Percentiles rank a stretch among this genome's conserved stretches.
Conservation (phyloP, 129 eudicot genomes). For the Artemisia annua region DNA sequence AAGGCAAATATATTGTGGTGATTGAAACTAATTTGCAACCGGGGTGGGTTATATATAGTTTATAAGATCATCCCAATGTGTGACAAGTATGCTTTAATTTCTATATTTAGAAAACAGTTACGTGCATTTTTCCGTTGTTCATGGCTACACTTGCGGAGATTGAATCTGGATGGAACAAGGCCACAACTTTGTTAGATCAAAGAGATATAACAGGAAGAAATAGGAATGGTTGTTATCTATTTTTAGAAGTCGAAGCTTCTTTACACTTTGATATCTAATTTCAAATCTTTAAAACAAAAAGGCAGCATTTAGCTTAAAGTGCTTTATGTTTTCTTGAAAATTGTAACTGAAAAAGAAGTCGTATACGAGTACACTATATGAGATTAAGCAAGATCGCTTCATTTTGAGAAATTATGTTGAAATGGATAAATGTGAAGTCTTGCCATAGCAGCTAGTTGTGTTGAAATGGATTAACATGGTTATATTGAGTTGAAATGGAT, state of each 20-base stretch:
- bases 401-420: no score
- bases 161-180: slow-evolving; percentile 24
- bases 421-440: no score
- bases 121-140: slow-evolving; percentile 8
- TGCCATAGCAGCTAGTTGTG: no score
- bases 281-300: no score
- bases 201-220: slow-evolving; percentile 21
- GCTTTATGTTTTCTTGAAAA: neutral
- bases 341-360: no score
- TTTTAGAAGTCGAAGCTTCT: slow-evolving; percentile 13
- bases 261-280: neutral
- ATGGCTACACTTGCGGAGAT: slow-evolving; percentile 2
- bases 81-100: slow-evolving; percentile 7
- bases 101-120: slow-evolving; percentile 20
- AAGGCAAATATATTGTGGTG: slow-evolving; percentile 16
- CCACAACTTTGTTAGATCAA: slow-evolving; percentile 27
- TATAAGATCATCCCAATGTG: slow-evolving; percentile 24
- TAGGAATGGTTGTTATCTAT: slow-evolving; percentile 12
- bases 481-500: no score
- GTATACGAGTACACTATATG: no score
- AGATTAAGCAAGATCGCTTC: no score
- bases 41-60: slow-evolving; percentile 26
- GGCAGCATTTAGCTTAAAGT: neutral
- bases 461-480: no score
- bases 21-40: slow-evolving; percentile 12